Percentiles rank a stretch among this genome's conserved stretches.
Evolutionary conservation across 2,329 filamentous ascomycete genomes (phyloP).

Genomic region (Teratosphaeria nubilosa): DNA sequence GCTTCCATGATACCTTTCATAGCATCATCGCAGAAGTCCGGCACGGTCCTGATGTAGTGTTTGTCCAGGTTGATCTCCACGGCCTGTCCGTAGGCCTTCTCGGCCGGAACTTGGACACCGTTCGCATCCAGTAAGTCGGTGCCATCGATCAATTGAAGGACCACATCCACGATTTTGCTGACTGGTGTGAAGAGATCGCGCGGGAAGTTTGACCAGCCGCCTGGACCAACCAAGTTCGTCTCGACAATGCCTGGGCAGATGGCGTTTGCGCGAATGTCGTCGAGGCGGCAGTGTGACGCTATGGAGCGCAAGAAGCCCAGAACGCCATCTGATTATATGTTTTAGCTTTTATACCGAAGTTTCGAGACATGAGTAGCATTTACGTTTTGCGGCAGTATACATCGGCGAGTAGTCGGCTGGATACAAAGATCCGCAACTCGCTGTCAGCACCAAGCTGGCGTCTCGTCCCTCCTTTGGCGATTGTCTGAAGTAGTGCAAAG

Average conservation of each 20-base stretch:
- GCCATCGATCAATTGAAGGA: slow-evolving; percentile 23
- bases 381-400: slow-evolving; percentile 29
- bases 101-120: slow-evolving; percentile 4
- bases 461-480: not conserved
- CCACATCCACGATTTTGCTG: slow-evolving; percentile 20
- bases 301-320: slow-evolving; percentile 32
- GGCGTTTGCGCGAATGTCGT: slow-evolving; percentile 31
- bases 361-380: not conserved
- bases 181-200: slow-evolving; percentile 26
- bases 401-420: slow-evolving; percentile 28
- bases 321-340: slow-evolving; percentile 19
- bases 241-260: slow-evolving; percentile 30
- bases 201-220: slow-evolving; percentile 28
- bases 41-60: slow-evolving; percentile 16
- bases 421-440: slow-evolving; percentile 3
- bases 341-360: not conserved
- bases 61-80: slow-evolving; percentile 18
- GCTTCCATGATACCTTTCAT: slow-evolving; percentile 23
- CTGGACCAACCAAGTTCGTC: slow-evolving; percentile 26
- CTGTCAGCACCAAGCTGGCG: slow-evolving; percentile 1
- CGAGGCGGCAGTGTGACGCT: slow-evolving; percentile 23
- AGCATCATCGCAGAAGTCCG: slow-evolving; percentile 16
- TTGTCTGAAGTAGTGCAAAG: slow-evolving; percentile 23
- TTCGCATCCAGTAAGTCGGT: slow-evolving; percentile 10
- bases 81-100: slow-evolving; percentile 16